Base-by-base conservation (phyloP, 345 rosid genomes). In the Ceriops decandra region DNA sequence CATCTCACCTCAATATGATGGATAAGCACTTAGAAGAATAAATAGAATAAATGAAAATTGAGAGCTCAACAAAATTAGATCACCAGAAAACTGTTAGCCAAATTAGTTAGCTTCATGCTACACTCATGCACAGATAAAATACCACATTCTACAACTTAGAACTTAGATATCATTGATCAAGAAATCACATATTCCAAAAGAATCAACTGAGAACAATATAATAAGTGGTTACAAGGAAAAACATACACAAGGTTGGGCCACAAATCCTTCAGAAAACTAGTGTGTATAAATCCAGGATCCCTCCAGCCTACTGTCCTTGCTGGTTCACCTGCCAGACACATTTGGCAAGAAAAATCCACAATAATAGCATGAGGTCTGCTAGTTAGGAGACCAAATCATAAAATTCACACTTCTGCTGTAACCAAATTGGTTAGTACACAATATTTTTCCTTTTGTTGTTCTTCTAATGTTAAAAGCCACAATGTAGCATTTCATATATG, bases 291-390 rank as follows among this genome's bases (percentile, higher is more conserved):
- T 72, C 95, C 95, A 32, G 95, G 91, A 84, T 89, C 91, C 63
- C 95, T 87, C 91, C 95, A 89, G 63, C 95, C 95, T 0, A 87
- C 87, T 0, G 90, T 84, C 32, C 87, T 84, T 62, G 95, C 95
- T 31, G 92, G 90, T 49, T 82, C 79, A 81, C 81, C 85, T 84
- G 76, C 21, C 56, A n/a, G 15, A 51, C 53, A 26, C 56, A 74
- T 53, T 68, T 32, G 60, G 62, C 28, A 64, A 68, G 66, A 73
- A 62, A 64, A 16, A 62, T 28, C 33, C 15, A 57, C 20, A 46
- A 71, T 24, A 57, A 28, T 1, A 6, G 57, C 7, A 42, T 54
- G 56, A 57, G 2, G 10, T 6, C 32, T 60, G 19, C 15, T 52
- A 3, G 13, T 6, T 2, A 24, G 27, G 35, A 20, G 10, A 32